These are phyloP conservation scores for Fusarium pseudograminearum DNA, from an alignment of 2,329 filamentous ascomycete genomes.

Conservation along the genomic window DNA sequence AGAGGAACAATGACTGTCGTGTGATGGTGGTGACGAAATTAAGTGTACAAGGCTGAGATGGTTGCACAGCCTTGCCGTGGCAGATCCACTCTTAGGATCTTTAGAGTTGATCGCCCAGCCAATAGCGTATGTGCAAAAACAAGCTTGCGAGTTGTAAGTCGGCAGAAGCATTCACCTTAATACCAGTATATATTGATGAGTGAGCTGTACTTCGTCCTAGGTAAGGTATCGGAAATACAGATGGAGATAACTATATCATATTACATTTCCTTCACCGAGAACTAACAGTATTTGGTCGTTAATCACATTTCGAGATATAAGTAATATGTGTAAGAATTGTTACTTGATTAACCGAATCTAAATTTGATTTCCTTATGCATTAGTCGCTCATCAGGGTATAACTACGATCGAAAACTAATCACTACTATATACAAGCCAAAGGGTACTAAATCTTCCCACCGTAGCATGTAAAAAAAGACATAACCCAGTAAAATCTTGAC, in stretches of 20 bases:
- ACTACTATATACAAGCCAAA: conserved; percentile 48
- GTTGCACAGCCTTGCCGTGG: conserved; percentile 39
- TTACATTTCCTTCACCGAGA: not conserved
- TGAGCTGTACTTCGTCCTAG: not conserved
- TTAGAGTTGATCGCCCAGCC: conserved; percentile 25
- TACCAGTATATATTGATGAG: not conserved
- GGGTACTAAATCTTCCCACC: conserved; percentile 21
- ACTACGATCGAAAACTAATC: conserved; percentile 52
- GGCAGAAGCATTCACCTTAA: not conserved
- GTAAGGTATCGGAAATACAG: not conserved
- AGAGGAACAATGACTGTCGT: conserved; percentile 7
- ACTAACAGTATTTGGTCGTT: not conserved
- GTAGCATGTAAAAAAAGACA: conserved; percentile 40
- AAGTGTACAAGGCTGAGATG: conserved; percentile 46
- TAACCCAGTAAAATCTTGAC: conserved; percentile 38
- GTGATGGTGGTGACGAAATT: conserved; percentile 36
- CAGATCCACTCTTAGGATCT: conserved; percentile 33
- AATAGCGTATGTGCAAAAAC: conserved; percentile 32
- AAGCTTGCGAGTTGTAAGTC: conserved; percentile 13
- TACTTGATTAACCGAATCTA: conserved; percentile 42
- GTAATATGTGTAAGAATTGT: not conserved
- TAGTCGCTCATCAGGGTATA: conserved; percentile 55
- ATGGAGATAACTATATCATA: not conserved
- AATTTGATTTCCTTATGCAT: conserved; percentile 48
- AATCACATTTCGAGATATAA: not conserved